Conservation (phyloP, 2,329 filamentous ascomycete genomes). For the Xylaria sp. region DNA sequence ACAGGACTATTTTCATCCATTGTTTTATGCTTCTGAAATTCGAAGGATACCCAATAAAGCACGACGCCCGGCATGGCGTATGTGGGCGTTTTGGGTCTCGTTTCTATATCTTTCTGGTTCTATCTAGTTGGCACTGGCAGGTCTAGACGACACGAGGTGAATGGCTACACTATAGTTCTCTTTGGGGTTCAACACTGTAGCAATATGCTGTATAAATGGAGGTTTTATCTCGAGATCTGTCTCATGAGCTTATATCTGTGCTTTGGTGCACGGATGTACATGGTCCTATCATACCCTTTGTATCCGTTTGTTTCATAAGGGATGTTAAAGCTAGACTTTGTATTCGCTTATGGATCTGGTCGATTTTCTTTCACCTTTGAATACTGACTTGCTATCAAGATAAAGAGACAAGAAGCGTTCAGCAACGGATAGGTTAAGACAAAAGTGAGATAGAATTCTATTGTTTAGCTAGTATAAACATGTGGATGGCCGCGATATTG, state of each 20-base stretch:
- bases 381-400: neutral
- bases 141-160: constrained; percentile 19
- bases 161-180: constrained; percentile 3
- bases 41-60: constrained; percentile 35
- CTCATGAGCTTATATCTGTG: neutral
- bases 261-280: neutral
- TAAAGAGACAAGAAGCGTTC: neutral
- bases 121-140: neutral
- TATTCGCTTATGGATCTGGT: neutral
- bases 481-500: neutral
- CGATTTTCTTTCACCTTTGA: constrained; percentile 3
- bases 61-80: constrained; percentile 11
- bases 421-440: constrained; percentile 1
- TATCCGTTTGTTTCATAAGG: neutral
- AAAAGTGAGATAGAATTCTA: constrained; percentile 14
- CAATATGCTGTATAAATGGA: constrained; percentile 8
- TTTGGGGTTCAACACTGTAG: constrained; percentile 9
- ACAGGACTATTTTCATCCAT: neutral
- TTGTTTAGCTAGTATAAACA: constrained; percentile 8
- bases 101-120: constrained; percentile 11
- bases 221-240: neutral
- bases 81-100: constrained; percentile 22
- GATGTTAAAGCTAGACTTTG: constrained; percentile 1
- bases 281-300: constrained; percentile 9
- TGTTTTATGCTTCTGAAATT: constrained; percentile 12